Evolutionary conservation across 2,329 filamentous ascomycete species (phyloP).

Genomic region (Colletotrichum cordylinicola): DNA sequence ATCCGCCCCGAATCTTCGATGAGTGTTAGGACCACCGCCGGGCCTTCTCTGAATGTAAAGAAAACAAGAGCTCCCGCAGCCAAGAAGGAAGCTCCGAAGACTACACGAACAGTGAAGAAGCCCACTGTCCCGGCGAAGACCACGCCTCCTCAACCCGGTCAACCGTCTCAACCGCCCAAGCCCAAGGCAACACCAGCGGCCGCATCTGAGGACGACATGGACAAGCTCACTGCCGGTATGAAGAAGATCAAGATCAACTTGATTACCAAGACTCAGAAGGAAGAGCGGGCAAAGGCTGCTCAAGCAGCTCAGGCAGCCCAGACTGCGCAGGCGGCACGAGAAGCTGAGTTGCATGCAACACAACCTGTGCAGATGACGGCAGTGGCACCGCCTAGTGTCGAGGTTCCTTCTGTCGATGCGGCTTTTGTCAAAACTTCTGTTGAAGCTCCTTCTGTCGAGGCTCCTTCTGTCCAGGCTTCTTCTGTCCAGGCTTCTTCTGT

Average conservation of each 20-base stretch:
- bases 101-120: slow-evolving; percentile 43
- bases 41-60: slow-evolving; percentile 55
- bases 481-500: neutral
- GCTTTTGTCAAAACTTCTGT: neutral
- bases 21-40: slow-evolving; percentile 42
- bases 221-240: slow-evolving; percentile 62
- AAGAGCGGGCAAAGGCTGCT: slow-evolving; percentile 50
- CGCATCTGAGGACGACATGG: slow-evolving; percentile 47
- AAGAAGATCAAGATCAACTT: slow-evolving; percentile 69
- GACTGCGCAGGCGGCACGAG: neutral
- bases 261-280: slow-evolving; percentile 63
- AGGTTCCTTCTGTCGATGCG: neutral
- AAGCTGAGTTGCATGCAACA: neutral
- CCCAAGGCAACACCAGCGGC: neutral
- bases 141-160: neutral
- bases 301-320: slow-evolving; percentile 4
- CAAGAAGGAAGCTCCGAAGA: slow-evolving; percentile 46
- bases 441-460: neutral
- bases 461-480: neutral
- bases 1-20: slow-evolving; percentile 43
- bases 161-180: neutral
- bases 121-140: slow-evolving; percentile 20
- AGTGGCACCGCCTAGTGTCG: slow-evolving; percentile 21
- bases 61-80: slow-evolving; percentile 61
- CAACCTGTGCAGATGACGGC: slow-evolving; percentile 20